Conservation (phyloP, 2,329 filamentous ascomycete genomes). For the Westerdykella aurantiaca region DNA sequence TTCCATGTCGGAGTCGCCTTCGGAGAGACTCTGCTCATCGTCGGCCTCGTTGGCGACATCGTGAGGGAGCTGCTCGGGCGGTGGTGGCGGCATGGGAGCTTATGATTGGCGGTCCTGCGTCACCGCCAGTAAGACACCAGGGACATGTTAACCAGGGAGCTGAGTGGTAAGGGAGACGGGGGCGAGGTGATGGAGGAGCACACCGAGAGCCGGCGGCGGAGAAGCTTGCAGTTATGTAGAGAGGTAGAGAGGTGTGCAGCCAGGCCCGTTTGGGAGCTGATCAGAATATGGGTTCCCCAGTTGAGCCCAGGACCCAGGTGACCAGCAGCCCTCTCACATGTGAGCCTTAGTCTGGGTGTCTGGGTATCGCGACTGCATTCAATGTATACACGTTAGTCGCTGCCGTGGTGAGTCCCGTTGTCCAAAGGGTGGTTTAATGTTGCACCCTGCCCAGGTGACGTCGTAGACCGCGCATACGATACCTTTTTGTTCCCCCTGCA, state of each 20-base stretch:
- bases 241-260: neutral
- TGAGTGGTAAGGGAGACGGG: neutral
- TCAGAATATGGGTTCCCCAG: too few species aligned
- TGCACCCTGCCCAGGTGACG: too few species aligned
- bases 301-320: too few species aligned
- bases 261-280: neutral
- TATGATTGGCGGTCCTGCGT: slow-evolving; percentile 22
- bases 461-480: too few species aligned
- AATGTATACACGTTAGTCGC: too few species aligned
- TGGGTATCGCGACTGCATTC: too few species aligned
- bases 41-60: slow-evolving; percentile 40
- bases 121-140: slow-evolving; percentile 18
- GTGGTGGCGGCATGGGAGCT: slow-evolving; percentile 17
- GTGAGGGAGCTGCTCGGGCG: slow-evolving; percentile 14
- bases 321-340: too few species aligned
- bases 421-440: too few species aligned
- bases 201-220: neutral
- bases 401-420: too few species aligned
- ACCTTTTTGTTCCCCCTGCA: too few species aligned
- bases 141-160: slow-evolving; percentile 1
- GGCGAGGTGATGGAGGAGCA: neutral
- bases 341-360: too few species aligned
- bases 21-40: slow-evolving; percentile 38
- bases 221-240: neutral
- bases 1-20: slow-evolving; percentile 29